phyloP scores from a whole-genome alignment of 1,139 yeast species.

The Yamadazyma pseudoaaseri region DNA sequence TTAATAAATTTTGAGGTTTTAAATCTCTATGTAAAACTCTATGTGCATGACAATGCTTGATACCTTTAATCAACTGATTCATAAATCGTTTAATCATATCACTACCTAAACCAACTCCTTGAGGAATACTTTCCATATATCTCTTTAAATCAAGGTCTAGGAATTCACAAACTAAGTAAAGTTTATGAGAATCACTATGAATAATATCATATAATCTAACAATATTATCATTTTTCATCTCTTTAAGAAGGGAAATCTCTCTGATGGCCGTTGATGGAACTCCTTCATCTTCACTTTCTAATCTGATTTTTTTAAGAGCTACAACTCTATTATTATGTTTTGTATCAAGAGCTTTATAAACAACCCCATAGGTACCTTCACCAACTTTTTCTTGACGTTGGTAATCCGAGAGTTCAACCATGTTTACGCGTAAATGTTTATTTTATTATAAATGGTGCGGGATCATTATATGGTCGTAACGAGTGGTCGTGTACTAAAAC shows the following conservation, averaged over 20 bases:
- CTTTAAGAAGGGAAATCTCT: conserved; percentile 90
- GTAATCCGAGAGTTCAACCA: conserved; percentile 88
- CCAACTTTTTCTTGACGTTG: conserved; percentile 96
- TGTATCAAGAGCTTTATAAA: conserved; percentile 90
- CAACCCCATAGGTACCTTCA: conserved; percentile 98
- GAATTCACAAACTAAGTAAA: conserved; percentile 90
- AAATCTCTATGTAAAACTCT: conserved; percentile 93
- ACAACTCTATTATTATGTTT: conserved; percentile 88
- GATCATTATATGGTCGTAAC: not conserved
- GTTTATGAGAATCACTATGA: conserved; percentile 93
- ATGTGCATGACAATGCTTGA: conserved; percentile 93
- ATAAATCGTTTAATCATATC: conserved; percentile 90
- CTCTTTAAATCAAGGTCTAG: conserved; percentile 91
- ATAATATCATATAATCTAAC: conserved; percentile 91
- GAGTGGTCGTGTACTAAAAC: not conserved
- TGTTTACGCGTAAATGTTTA: conserved; percentile 19
- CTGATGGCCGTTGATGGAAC: conserved; percentile 98
- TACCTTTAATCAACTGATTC: conserved; percentile 91
- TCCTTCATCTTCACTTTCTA: conserved; percentile 98
- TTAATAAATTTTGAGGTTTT: conserved; percentile 92
- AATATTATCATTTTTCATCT: conserved; percentile 88
- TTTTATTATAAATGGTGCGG: not conserved
- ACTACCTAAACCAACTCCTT: conserved; percentile 85
- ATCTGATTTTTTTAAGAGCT: conserved; percentile 89
- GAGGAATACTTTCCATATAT: conserved; percentile 95